phyloP scores from a whole-genome alignment of 192 early-diverging fungal genomes.

The Coemansia javaensis region DNA sequence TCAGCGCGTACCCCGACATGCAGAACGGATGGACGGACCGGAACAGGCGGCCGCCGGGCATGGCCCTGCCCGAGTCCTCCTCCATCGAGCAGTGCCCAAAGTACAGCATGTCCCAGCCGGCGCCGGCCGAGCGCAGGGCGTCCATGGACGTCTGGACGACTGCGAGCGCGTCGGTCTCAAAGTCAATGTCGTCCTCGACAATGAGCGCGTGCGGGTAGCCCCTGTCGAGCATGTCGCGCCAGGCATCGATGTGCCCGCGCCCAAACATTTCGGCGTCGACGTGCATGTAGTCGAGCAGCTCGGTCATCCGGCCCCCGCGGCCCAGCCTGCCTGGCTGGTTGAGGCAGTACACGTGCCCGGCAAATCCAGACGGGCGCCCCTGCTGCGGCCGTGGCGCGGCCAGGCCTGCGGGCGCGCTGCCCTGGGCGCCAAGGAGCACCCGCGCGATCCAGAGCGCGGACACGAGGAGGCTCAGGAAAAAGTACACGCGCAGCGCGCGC shows the following conservation, averaged over 20 bases:
- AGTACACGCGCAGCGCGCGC: conserved; percentile 39
- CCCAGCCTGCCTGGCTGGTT: conserved; percentile 17
- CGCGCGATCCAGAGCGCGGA: conserved; percentile 30
- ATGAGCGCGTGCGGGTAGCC: conserved; percentile 32
- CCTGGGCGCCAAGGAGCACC: conserved; percentile 10
- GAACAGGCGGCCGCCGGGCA: conserved; percentile 1
- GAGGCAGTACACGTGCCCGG: conserved; percentile 47
- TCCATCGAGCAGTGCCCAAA: conserved; percentile 50
- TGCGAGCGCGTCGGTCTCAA: conserved; percentile 26
- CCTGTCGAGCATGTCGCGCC: conserved; percentile 43
- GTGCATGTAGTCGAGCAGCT: conserved; percentile 32
- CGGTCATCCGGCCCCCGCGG: conserved; percentile 29
- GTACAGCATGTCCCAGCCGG: conserved; percentile 45
- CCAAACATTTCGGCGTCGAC: conserved; percentile 24
- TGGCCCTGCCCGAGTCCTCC: conserved; percentile 14
- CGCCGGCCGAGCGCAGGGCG: background rate
- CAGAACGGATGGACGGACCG: conserved; percentile 42
- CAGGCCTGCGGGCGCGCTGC: too few species aligned
- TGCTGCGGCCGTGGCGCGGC: too few species aligned
- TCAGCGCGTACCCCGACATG: conserved; percentile 45
- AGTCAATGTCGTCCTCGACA: conserved; percentile 51
- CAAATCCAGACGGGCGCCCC: conserved; percentile 18
- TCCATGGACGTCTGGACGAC: conserved; percentile 15
- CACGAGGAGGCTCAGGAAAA: conserved; percentile 26
- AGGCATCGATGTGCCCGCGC: conserved; percentile 27